Evolutionary conservation across 257 asterid genomes (phyloP).

Genomic region (Plantago ovata): DNA sequence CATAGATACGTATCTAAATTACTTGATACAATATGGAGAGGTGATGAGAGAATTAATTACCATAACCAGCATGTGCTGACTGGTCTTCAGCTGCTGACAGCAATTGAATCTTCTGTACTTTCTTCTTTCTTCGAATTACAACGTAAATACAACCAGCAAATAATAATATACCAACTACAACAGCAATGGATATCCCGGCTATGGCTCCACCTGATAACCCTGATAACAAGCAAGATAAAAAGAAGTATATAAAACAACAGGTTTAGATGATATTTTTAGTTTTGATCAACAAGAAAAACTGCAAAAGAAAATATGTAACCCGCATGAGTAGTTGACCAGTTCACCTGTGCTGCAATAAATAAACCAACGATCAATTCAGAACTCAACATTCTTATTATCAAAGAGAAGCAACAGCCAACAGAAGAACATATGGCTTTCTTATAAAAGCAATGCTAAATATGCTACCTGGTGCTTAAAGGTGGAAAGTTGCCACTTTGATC

Average conservation of each 20-base stretch:
- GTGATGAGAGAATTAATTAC: constrained; percentile 21
- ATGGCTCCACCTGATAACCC: constrained; percentile 71
- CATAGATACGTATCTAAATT: too few relatives aligned
- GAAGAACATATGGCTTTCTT: background rate
- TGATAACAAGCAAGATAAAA: constrained; percentile 29
- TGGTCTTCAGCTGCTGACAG: constrained; percentile 46
- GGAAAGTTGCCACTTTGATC: constrained; percentile 52
- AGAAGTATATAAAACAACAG: constrained; percentile 23
- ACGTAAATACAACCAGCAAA: constrained; percentile 48
- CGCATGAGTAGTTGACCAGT: constrained; percentile 31
- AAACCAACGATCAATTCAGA: background rate
- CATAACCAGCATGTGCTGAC: constrained; percentile 32
- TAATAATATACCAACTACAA: constrained; percentile 39
- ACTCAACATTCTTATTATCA: constrained; percentile 3
- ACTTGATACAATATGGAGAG: constrained; percentile 11
- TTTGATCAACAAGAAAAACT: constrained; percentile 17
- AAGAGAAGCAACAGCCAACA: constrained; percentile 7
- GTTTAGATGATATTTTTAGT: constrained; percentile 15
- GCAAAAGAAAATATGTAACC: constrained; percentile 30
- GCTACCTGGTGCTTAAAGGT: constrained; percentile 48
- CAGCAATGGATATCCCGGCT: constrained; percentile 68
- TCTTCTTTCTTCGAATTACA: constrained; percentile 45
- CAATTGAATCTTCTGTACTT: constrained; percentile 29
- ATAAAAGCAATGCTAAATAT: constrained; percentile 16
- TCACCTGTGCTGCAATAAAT: constrained; percentile 71